Evolutionary conservation across 2,329 filamentous ascomycete genomes (phyloP).

Genomic region (Apiospora sp.): DNA sequence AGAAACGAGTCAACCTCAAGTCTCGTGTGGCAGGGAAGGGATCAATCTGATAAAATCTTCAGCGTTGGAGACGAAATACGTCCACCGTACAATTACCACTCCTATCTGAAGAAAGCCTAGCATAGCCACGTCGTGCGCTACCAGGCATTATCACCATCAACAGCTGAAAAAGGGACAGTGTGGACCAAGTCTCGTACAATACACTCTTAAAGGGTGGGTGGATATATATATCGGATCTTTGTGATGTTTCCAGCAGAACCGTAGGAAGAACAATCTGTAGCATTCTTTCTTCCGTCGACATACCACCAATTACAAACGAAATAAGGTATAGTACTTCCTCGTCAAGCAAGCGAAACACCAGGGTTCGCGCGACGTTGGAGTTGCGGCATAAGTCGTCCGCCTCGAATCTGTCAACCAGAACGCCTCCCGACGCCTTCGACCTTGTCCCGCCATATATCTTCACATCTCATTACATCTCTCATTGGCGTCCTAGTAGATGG

Average conservation of each 20-base stretch:
- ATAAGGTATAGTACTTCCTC: slow-evolving; percentile 9
- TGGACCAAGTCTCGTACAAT: background rate
- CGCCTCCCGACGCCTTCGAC: slow-evolving; percentile 14
- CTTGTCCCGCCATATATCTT: background rate
- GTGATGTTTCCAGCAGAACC: background rate
- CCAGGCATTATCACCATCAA: background rate
- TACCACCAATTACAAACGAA: slow-evolving; percentile 3
- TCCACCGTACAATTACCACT: background rate
- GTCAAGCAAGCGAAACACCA: slow-evolving; percentile 9
- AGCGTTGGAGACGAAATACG: background rate
- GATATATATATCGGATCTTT: background rate
- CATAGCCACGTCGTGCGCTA: background rate
- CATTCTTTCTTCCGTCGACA: background rate
- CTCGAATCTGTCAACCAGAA: background rate
- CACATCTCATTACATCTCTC: slow-evolving; percentile 19
- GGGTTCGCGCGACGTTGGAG: slow-evolving; percentile 5
- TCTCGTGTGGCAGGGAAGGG: background rate
- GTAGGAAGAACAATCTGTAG: background rate
- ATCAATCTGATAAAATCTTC: background rate
- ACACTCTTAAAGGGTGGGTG: background rate
- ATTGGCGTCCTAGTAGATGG: slow-evolving; percentile 42
- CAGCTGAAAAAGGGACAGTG: background rate
- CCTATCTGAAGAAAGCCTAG: background rate
- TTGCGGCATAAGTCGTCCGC: background rate
- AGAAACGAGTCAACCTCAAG: no score